Evolutionary conservation across 179 eudicot species (phyloP).

Genomic region (Vitellaria paradoxa): DNA sequence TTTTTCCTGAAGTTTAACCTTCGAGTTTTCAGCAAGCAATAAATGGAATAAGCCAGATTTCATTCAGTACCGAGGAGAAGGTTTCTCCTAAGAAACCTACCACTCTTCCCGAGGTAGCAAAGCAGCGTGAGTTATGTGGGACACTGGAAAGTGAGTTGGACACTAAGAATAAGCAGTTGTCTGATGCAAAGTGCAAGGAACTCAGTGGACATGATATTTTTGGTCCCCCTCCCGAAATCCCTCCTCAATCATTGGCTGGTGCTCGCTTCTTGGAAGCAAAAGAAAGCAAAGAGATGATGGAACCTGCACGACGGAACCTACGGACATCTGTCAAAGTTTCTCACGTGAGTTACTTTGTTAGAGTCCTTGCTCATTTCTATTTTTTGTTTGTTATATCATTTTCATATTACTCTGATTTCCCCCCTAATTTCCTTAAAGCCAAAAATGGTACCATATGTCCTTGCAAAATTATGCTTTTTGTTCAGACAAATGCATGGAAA

Average conservation of each 20-base stretch:
- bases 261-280: slow-evolving; percentile 42
- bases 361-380: neutral
- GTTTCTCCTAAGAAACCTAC: slow-evolving; percentile 66
- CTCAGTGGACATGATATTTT: slow-evolving; percentile 55
- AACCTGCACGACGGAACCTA: slow-evolving; percentile 59
- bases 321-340: slow-evolving; percentile 92
- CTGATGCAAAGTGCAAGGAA: slow-evolving; percentile 56
- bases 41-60: slow-evolving; percentile 74
- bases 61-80: slow-evolving; percentile 61
- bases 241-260: slow-evolving; percentile 59
- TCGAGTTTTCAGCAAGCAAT: slow-evolving; percentile 52
- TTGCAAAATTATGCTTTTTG: too few relatives aligned
- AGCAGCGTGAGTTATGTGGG: slow-evolving; percentile 52
- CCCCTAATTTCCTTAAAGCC: neutral
- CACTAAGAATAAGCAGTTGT: slow-evolving; percentile 47
- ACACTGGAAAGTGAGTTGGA: slow-evolving; percentile 55
- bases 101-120: slow-evolving; percentile 39
- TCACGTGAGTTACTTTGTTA: slow-evolving; percentile 61
- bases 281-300: slow-evolving; percentile 47
- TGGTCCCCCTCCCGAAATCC: slow-evolving; percentile 72
- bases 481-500: neutral
- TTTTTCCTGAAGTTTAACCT: neutral
- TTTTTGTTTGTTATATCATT: neutral
- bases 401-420: neutral
- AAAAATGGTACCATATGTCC: too few relatives aligned